Base-by-base conservation (phyloP, 2,329 filamentous ascomycete species). In the Exophiala phaeomuriformis region DNA sequence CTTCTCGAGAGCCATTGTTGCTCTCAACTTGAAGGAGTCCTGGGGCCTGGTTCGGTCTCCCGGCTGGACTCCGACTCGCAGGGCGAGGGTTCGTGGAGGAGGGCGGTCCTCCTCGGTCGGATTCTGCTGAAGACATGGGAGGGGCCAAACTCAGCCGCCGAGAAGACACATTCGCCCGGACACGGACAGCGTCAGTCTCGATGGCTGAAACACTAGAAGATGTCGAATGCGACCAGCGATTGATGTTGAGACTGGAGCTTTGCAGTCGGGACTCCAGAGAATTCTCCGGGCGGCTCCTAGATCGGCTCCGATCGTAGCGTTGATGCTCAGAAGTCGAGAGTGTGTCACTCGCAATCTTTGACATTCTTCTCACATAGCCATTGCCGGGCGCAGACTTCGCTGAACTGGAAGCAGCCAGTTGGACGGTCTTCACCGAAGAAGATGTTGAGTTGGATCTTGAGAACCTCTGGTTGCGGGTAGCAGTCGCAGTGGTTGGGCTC, bases 201-300 rank as follows among this genome's bases (percentile, higher is more conserved):
- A 63, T 53, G 3, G 64, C 66, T 45, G 63, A 60, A 44, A 68
- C 71, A 65, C 75, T 78, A 44, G 75, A 77, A 31, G 72, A 66
- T 28, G 78, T 80, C 12, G 76, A 79, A 59, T 80, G 77, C 35
- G 79, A 81, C 78, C 78, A 81, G 58, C 78, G 76, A 63, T 80
- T 78, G 49, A 80, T 67, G 55, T 75, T 78, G 10, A 60, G 46
- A 49, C 61, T 63, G 5, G 53, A 49, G 37, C 51, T 51, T 8
- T 53, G 49, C 3, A 45, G 32, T 27, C 30, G 12, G 29, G 42
- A 19, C n/a, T 32, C 42, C 28, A 45, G 32, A 27, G 3, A 10
- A 48, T 55, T 58, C 37, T 56, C 59, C 2, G 51, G 54, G 12
- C 59, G 55, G 49, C 49, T 53, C 49, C 46, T 37, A 29, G 53